Evolutionary conservation across 306 rosid genomes (phyloP).

Genomic region (Dryas alaskensis): DNA sequence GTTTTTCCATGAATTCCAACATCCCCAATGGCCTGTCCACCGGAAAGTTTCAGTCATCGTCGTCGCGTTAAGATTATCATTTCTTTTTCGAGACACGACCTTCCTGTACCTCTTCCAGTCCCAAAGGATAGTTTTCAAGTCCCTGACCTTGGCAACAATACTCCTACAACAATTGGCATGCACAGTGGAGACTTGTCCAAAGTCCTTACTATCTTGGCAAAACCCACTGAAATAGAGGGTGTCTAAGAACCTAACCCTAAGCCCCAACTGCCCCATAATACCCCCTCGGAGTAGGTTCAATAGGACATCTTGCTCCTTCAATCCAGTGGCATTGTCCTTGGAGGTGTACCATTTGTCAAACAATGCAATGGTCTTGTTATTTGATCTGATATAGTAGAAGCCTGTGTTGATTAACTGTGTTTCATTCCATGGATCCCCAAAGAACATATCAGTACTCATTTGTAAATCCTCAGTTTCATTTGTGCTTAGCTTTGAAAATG

Average conservation of each 20-base stretch:
- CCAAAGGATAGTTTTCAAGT: constrained; percentile 36
- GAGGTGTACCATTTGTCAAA: constrained; percentile 60
- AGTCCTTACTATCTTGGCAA: constrained; percentile 68
- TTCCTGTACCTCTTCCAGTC: constrained; percentile 72
- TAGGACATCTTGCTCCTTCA: constrained; percentile 79
- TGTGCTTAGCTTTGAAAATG: constrained; percentile 50
- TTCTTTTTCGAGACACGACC: constrained; percentile 7
- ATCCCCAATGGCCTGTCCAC: constrained; percentile 47
- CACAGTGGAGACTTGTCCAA: constrained; percentile 49
- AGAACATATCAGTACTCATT: constrained; percentile 52
- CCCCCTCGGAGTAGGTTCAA: constrained; percentile 33
- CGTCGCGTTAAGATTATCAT: constrained; percentile 14
- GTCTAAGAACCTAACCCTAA: constrained; percentile 62
- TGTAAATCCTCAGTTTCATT: constrained; percentile 59
- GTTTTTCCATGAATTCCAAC: constrained; percentile 53
- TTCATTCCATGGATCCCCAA: constrained; percentile 48
- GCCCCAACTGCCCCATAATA: constrained; percentile 34
- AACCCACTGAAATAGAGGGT: constrained; percentile 79
- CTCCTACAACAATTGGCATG: constrained; percentile 85
- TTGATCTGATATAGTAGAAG: constrained; percentile 59
- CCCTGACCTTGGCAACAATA: constrained; percentile 54
- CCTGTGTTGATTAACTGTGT: constrained; percentile 62
- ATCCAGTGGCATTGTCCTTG: constrained; percentile 52
- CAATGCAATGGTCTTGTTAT: constrained; percentile 57
- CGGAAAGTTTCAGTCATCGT: not conserved